Percentiles rank a stretch among this genome's conserved stretches.
Conservation (phyloP, 148 eudicot genomes). For the Chenopodium suecicum region DNA sequence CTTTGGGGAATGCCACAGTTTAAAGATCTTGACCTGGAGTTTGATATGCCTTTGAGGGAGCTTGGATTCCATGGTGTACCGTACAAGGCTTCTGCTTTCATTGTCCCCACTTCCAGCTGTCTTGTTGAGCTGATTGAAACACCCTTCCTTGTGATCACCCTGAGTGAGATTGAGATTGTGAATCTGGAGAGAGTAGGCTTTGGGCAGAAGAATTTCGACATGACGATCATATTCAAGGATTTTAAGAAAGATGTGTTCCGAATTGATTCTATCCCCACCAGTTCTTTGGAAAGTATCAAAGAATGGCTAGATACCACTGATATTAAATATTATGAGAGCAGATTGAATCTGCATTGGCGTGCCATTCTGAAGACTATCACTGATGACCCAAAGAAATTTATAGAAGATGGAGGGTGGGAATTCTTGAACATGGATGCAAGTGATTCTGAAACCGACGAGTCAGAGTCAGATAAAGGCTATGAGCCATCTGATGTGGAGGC, state of each 20-base stretch:
- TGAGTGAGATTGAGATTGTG: constrained; percentile 84
- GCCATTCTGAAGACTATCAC: constrained; percentile 78
- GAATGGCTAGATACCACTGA: constrained; percentile 95
- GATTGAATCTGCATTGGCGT: constrained; percentile 89
- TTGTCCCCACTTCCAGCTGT: constrained; percentile 93
- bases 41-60: constrained; percentile 92
- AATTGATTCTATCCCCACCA: constrained; percentile 84
- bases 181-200: constrained; percentile 92
- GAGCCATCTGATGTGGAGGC: constrained; percentile 85
- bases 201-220: constrained; percentile 92
- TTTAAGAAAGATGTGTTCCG: constrained; percentile 86
- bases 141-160: constrained; percentile 72
- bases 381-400: constrained; percentile 74
- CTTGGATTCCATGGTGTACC: constrained; percentile 97
- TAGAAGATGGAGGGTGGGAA: constrained; percentile 96
- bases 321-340: constrained; percentile 88
- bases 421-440: constrained; percentile 84
- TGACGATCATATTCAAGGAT: constrained; percentile 90
- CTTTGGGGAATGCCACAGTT: constrained; percentile 84
- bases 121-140: constrained; percentile 85
- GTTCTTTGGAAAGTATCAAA: constrained; percentile 83
- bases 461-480: constrained; percentile 84
- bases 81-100: constrained; percentile 77
- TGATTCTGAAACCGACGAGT: constrained; percentile 69
- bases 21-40: constrained; percentile 73